phyloP scores from a whole-genome alignment of 352 stramenopile genomes.

The Globisporangium sylvaticum region DNA sequence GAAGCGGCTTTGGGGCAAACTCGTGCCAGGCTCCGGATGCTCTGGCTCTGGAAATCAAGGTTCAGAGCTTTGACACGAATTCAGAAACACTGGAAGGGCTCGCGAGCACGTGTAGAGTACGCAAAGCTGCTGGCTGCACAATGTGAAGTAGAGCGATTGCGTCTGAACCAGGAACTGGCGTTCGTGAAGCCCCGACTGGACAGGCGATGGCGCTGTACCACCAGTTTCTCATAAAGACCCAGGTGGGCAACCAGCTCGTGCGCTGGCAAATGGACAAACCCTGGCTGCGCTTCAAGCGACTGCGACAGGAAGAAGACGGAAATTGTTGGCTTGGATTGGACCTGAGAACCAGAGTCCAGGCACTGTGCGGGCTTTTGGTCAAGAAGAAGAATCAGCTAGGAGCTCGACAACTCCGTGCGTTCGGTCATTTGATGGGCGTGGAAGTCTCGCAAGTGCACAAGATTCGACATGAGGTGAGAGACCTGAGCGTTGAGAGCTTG shows the following conservation, averaged over 20 bases:
- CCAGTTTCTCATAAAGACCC: slow-evolving; percentile 1
- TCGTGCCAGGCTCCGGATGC: background rate
- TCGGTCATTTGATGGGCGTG: background rate
- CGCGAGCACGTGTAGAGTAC: background rate
- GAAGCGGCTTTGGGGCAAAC: slow-evolving; percentile 6
- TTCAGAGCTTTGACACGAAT: background rate
- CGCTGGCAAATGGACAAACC: slow-evolving; percentile 17
- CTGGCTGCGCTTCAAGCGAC: slow-evolving; percentile 14
- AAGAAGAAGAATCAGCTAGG: background rate
- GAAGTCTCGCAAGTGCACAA: background rate
- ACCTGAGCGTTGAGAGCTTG: background rate
- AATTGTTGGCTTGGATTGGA: slow-evolving; percentile 3
- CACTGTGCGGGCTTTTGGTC: background rate
- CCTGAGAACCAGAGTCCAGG: background rate
- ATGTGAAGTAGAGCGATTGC: background rate
- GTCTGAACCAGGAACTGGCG: background rate
- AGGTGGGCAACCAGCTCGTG: background rate
- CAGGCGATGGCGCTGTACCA: slow-evolving; percentile 1
- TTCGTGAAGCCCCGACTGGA: slow-evolving; percentile 10
- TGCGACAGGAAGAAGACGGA: background rate
- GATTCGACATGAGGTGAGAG: background rate
- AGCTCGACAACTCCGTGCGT: background rate
- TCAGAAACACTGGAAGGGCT: slow-evolving; percentile 11
- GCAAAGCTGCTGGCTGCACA: background rate
- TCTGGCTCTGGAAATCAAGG: slow-evolving; percentile 9